Percentiles rank a stretch among this genome's conserved stretches.
These are phyloP conservation scores for Coniochaeta prunicola DNA, from an alignment of 2,329 filamentous ascomycete genomes.

Conservation along the genomic window DNA sequence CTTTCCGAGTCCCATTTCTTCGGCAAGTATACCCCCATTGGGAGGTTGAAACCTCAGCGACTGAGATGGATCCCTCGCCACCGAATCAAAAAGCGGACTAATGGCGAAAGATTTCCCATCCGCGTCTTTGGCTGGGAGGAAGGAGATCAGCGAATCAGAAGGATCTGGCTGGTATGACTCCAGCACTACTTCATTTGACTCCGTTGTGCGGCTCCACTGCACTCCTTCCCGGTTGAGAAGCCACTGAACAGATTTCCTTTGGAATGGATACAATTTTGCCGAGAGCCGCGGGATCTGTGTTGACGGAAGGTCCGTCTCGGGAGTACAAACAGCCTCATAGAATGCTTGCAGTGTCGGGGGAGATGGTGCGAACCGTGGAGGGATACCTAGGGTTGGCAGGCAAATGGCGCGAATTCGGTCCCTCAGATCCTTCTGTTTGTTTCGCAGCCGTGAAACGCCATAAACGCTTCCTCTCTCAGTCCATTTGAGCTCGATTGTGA, in stretches of 20 bases:
- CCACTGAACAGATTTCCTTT: conserved; percentile 64
- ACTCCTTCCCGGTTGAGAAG: conserved; percentile 60
- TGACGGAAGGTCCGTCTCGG: conserved; percentile 31
- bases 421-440: conserved; percentile 11
- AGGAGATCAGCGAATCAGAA: conserved; percentile 32
- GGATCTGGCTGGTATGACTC: conserved; percentile 11
- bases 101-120: conserved; percentile 27
- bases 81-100: conserved; percentile 56
- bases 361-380: neutral
- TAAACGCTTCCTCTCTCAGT: conserved; percentile 14
- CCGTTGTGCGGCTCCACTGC: conserved; percentile 26
- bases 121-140: conserved; percentile 34
- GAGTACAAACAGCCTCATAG: conserved; percentile 62
- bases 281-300: conserved; percentile 36
- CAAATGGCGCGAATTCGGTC: conserved; percentile 11
- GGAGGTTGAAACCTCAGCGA: conserved; percentile 37
- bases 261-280: conserved; percentile 61
- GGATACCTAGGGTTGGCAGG: conserved; percentile 9
- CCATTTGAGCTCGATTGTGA: conserved; percentile 19
- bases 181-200: conserved; percentile 14
- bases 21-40: conserved; percentile 61
- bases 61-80: conserved; percentile 39
- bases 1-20: conserved; percentile 81
- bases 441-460: conserved; percentile 4
- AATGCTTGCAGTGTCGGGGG: conserved; percentile 48